Base-by-base conservation (phyloP, 2,329 filamentous ascomycete species). In the Colletotrichum siamense region DNA sequence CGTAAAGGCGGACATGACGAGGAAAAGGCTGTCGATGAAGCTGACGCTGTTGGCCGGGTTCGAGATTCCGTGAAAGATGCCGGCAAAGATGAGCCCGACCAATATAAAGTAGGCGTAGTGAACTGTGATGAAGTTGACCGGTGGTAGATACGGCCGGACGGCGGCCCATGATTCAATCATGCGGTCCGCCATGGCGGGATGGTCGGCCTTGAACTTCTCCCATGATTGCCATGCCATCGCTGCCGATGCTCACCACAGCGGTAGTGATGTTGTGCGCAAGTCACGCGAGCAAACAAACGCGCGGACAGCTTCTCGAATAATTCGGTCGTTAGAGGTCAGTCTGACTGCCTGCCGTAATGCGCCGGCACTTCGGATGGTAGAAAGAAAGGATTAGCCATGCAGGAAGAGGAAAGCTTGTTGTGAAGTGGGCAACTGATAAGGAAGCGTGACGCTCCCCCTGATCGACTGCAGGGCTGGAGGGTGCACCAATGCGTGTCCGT, bases 91-190 rank as follows among this genome's bases (percentile, higher is more conserved):
- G 9, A 94, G 81, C 68, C 87, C 88, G 13, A 89, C 88, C 8
- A 84, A 73, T 76, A 93, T 86, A 81, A 95, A 94, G 84, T 94
- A 95, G 68, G 88, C 81, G 83, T 94, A 94, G 81, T 95, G 93
- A 13, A 94, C 79, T 3, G 90, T 92, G 79, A 93, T 90, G 81
- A 91, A 94, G 79, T 92, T 93, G 76, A 91, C 82, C 8, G 87
- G 85, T 10, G 88, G 88, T 13, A 73, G 64, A 28, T 73, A 73
- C 22, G 71, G 71, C 18, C 71, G 52, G 26, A 69, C 64, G 36
- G 64, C 55, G 22, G 71, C 64, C 64, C 71, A 73, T 69, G 55
- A 52, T 69, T 69, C 71, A 36, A 69, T 18, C 71, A 73, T 63
- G 28, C 55, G 13, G 64, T 73, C 71, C 71, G 71, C 71, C 55